phyloP scores from a whole-genome alignment of 352 stramenopile genomes.

The Pythium rhizo-oryzae region DNA sequence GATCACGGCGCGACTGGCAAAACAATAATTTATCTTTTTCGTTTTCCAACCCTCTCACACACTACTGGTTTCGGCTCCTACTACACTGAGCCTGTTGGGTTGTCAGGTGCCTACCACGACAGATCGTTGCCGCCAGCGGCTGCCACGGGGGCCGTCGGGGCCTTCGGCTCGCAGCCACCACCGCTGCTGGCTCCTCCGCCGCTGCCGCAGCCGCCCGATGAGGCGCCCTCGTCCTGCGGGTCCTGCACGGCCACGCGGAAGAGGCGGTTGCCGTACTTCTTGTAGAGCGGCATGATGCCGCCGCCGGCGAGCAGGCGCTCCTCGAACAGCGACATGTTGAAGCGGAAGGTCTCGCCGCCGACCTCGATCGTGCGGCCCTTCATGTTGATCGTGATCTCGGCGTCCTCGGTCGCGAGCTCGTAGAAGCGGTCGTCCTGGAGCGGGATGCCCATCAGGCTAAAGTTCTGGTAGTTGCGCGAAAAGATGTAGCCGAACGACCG shows the following conservation, averaged over 20 bases:
- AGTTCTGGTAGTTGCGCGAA: constrained; percentile 89
- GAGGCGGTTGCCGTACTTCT: constrained; percentile 84
- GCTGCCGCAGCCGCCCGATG: constrained; percentile 38
- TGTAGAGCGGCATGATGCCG: constrained; percentile 88
- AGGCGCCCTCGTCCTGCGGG: constrained; percentile 27
- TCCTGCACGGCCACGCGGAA: constrained; percentile 86
- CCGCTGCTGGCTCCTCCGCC: constrained; percentile 27
- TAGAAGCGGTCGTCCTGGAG: constrained; percentile 83
- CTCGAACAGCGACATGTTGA: constrained; percentile 89
- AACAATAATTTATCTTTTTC: constrained; percentile 23
- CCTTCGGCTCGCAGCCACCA: constrained; percentile 39
- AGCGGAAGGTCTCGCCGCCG: constrained; percentile 71
- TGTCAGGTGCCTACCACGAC: constrained; percentile 50
- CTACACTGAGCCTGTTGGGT: not conserved
- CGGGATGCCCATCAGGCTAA: constrained; percentile 81
- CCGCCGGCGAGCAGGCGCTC: constrained; percentile 78
- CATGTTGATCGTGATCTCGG: constrained; percentile 83
- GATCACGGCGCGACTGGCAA: constrained; percentile 3
- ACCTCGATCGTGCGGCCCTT: constrained; percentile 82
- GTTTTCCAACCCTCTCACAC: not conserved
- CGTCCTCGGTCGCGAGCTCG: constrained; percentile 73
- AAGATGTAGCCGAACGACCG: constrained; percentile 90
- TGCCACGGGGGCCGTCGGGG: constrained; percentile 35
- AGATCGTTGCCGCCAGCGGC: constrained; percentile 50
- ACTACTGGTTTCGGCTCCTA: not conserved